Conservation (phyloP, 768 basidiomycete species). For the Psilocybe azurescens region DNA sequence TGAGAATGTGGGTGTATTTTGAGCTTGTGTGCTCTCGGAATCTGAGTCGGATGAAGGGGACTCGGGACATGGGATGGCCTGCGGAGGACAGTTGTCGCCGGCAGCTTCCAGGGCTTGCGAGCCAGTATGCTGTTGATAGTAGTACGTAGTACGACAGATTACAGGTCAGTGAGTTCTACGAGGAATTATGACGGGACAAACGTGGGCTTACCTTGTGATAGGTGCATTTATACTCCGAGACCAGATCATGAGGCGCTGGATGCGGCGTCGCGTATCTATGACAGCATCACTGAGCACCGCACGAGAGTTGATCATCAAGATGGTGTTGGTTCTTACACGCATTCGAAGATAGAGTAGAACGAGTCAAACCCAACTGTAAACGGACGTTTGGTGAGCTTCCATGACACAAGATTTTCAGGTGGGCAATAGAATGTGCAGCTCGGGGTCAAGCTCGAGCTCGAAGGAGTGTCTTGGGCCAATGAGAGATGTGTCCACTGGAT, state of each 20-base stretch:
- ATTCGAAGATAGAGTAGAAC: constrained; percentile 9
- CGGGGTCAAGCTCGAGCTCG: neutral
- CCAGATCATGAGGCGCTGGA: neutral
- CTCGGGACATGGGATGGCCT: constrained; percentile 14
- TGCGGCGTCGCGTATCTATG: neutral
- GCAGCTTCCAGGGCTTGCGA: constrained; percentile 3
- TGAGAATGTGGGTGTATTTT: constrained; percentile 10
- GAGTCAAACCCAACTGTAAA: neutral
- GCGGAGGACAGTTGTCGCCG: constrained; percentile 8
- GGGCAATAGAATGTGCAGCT: constrained; percentile 4
- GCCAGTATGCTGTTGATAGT: constrained; percentile 6
- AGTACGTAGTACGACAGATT: neutral
- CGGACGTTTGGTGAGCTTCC: neutral
- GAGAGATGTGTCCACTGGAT: neutral
- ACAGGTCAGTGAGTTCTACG: too few relatives aligned
- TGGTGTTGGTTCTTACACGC: neutral
- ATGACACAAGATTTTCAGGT: neutral
- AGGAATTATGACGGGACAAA: neutral
- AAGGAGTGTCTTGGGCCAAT: neutral
- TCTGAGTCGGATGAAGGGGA: neutral
- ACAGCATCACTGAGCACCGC: neutral
- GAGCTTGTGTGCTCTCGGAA: neutral
- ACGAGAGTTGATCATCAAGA: neutral
- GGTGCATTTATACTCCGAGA: constrained; percentile 14
- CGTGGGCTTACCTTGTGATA: constrained; percentile 18